A percentile compares a stretch with the other conserved stretches of the same genome.
Conservation (phyloP, 306 rosid genomes). For the Malus asiatica region DNA sequence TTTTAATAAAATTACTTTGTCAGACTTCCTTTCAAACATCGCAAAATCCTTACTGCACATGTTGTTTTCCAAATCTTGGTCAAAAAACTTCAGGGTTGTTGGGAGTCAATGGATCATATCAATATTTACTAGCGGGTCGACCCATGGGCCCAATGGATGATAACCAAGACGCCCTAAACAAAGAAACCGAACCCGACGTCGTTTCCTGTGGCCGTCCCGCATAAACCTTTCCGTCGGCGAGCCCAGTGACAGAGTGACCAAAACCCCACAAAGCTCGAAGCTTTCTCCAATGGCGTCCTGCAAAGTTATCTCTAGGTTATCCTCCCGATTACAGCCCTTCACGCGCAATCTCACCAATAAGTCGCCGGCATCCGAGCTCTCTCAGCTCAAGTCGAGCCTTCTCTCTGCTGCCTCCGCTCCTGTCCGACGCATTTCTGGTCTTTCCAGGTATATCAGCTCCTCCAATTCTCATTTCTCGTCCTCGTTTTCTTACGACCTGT, state of each 20-base stretch:
- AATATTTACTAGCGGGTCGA: neutral
- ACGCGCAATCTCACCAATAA: slow-evolving; percentile 29
- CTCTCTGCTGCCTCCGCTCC: slow-evolving; percentile 27
- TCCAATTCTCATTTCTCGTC: neutral
- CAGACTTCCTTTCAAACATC: too few species aligned
- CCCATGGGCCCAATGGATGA: neutral
- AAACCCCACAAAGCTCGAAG: neutral
- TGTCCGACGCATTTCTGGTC: slow-evolving; percentile 35
- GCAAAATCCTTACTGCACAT: too few species aligned
- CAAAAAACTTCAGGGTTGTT: neutral
- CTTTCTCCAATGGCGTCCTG: slow-evolving; percentile 46
- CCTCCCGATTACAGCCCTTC: slow-evolving; percentile 40
- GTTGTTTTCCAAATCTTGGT: too few species aligned
- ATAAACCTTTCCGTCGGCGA: neutral
- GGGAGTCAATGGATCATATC: neutral
- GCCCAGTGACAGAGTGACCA: neutral
- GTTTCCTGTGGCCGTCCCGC: neutral
- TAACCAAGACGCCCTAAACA: neutral
- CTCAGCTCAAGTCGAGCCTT: slow-evolving; percentile 24
- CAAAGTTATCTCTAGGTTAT: slow-evolving; percentile 45
- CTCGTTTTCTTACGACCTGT: neutral
- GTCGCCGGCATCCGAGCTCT: slow-evolving; percentile 17
- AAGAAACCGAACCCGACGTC: neutral
- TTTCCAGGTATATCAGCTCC: slow-evolving; percentile 45
- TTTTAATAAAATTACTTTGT: too few species aligned